Base-by-base conservation (phyloP, 768 basidiomycete genomes). In the Pisolithus tinctorius region DNA sequence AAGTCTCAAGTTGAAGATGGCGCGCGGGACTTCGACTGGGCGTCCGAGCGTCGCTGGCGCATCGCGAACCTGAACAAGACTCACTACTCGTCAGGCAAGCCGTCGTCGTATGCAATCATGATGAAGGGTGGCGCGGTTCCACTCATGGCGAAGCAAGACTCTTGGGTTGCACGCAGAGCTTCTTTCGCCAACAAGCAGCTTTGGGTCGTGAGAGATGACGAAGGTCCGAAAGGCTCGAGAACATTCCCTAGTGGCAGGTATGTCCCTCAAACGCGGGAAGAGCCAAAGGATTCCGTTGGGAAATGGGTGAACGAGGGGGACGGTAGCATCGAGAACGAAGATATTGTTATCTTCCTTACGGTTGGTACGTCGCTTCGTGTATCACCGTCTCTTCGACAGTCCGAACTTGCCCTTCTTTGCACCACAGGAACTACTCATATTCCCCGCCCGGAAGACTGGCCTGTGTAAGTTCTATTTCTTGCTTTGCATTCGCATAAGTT, bases 191-290 rank as follows among this genome's bases (percentile, higher is more conserved):
- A 70, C 56, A 84, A 87, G 63, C 69, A 84, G 25, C 48, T 96
- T 36, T 94, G 91, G 87, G 89, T 94, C 16, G 84, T 88, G 26
- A 77, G 72, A 45, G 88, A 93, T 47, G 76, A 80, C 14, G 84
- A 90, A 67, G 79, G 73, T 4, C 67, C 69, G 27, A 74, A 73
- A 53, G 79, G 80, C 10, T 71, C 77, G 20, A 73, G 86, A 60
- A 79, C 89, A 78, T 90, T 83, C 82, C 88, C 89, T n/a, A 76
- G 86, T 54, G 90, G 90, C 37, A 88, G 87, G 69, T 91, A 88
- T 68, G 84, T 93, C 34, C 83, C 88, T 13, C 88, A 92, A 70
- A 90, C 88, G 46, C 75, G 79, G 45, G 79, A 77, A 9, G 78
- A 81, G 55, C 86, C 87, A 4, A 68, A 72, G 59, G 89, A 93